Evolutionary conservation across 2,329 filamentous ascomycete genomes (phyloP).

Genomic region (Cytospora schulzeri): DNA sequence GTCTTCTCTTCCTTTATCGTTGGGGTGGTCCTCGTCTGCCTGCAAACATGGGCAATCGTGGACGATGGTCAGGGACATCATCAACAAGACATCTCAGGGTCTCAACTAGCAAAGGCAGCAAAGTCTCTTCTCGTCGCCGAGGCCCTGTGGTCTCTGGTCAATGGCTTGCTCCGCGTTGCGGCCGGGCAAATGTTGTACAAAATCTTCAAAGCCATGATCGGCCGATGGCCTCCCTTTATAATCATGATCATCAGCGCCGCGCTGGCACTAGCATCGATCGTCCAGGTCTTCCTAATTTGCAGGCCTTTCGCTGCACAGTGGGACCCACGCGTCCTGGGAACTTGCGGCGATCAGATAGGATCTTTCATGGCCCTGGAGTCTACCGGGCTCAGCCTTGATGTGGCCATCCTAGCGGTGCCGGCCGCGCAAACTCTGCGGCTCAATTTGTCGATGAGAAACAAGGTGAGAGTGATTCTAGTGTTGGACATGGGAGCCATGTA

Average conservation of each 20-base stretch:
- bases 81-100: background rate
- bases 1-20: background rate
- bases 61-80: slow-evolving; percentile 16
- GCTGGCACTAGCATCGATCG: background rate
- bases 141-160: slow-evolving; percentile 11
- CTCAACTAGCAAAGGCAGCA: slow-evolving; percentile 11
- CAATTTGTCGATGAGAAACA: background rate
- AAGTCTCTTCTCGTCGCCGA: slow-evolving; percentile 13
- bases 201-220: background rate
- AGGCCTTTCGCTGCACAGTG: slow-evolving; percentile 17
- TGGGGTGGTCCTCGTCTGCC: background rate
- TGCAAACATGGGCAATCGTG: slow-evolving; percentile 12
- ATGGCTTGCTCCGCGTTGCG: background rate
- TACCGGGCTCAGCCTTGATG: background rate
- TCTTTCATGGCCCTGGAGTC: slow-evolving; percentile 10
- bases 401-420: background rate
- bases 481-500: slow-evolving; percentile 6
- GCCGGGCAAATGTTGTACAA: background rate
- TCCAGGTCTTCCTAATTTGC: slow-evolving; percentile 14
- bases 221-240: background rate
- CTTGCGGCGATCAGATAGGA: slow-evolving; percentile 12
- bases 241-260: background rate
- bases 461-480: background rate
- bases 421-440: background rate
- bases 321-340: slow-evolving; percentile 7